Evolutionary conservation across 2,329 filamentous ascomycete genomes (phyloP).

Genomic region (Pseudogymnoascus sp.): DNA sequence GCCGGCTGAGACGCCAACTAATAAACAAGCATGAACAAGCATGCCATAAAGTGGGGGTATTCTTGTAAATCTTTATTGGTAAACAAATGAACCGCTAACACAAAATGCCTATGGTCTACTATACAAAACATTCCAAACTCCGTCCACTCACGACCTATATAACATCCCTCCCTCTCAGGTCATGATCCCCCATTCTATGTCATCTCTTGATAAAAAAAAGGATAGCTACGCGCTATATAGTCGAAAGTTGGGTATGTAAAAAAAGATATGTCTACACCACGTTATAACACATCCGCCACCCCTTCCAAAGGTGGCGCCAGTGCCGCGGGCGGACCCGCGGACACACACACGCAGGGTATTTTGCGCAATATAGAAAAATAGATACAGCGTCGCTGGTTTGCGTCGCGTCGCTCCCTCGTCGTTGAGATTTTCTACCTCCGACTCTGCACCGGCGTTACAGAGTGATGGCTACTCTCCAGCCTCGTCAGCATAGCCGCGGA

Average conservation of each 20-base stretch:
- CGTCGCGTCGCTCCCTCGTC: not conserved
- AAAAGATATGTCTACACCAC: slow-evolving; percentile 1
- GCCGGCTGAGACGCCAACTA: not conserved
- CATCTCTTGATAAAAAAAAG: not conserved
- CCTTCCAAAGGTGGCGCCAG: not conserved
- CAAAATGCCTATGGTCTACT: slow-evolving; percentile 1
- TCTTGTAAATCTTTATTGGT: not conserved
- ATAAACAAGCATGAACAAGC: not conserved
- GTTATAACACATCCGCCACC: not conserved
- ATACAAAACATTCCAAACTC: slow-evolving; percentile 8
- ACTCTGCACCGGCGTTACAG: slow-evolving; percentile 21
- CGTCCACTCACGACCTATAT: not conserved
- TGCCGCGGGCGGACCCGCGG: not conserved
- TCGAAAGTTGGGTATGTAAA: slow-evolving; percentile 1
- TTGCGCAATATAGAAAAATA: not conserved
- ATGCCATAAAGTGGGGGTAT: not conserved
- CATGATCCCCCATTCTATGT: not conserved
- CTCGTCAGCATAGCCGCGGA: slow-evolving; percentile 77
- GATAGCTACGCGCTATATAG: not conserved
- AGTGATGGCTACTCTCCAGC: slow-evolving; percentile 62
- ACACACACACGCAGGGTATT: not conserved
- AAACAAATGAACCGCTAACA: slow-evolving; percentile 1
- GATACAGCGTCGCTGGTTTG: not conserved
- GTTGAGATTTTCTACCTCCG: slow-evolving; percentile 12
- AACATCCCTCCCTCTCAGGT: not conserved